A percentile compares a stretch with the other conserved stretches of the same genome.
These are phyloP conservation scores for Trichophaea hybrida DNA, from an alignment of 2,329 filamentous ascomycete species.

Conservation along the genomic window DNA sequence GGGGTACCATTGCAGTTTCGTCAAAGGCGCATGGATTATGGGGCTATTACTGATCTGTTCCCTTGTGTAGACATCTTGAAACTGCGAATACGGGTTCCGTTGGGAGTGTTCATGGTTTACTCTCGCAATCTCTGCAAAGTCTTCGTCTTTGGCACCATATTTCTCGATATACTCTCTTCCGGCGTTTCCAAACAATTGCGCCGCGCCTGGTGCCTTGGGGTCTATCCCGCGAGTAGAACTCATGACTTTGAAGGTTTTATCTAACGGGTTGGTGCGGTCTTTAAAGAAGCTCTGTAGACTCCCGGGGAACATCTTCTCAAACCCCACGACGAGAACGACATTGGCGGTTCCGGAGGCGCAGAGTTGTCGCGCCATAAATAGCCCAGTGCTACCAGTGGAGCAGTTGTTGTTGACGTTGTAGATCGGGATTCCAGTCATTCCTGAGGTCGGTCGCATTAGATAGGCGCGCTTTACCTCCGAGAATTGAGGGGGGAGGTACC, in stretches of 20 bases:
- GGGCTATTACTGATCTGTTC: slow-evolving; percentile 64
- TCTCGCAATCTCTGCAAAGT: slow-evolving; percentile 89
- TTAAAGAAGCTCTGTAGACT: slow-evolving; percentile 70
- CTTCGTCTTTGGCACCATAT: slow-evolving; percentile 68
- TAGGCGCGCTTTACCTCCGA: background rate
- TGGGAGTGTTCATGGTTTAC: slow-evolving; percentile 86
- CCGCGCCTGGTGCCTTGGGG: slow-evolving; percentile 61
- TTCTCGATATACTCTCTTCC: slow-evolving; percentile 91
- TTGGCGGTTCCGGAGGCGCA: slow-evolving; percentile 69
- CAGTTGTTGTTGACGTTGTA: slow-evolving; percentile 99
- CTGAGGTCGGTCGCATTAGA: slow-evolving; percentile 10
- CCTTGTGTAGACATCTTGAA: slow-evolving; percentile 77
- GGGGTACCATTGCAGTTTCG: slow-evolving; percentile 71
- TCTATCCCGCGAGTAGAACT: slow-evolving; percentile 63
- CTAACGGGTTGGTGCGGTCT: slow-evolving; percentile 67
- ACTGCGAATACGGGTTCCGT: slow-evolving; percentile 95
- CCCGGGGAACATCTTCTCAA: slow-evolving; percentile 97
- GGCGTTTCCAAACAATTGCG: slow-evolving; percentile 92
- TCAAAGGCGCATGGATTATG: slow-evolving; percentile 73
- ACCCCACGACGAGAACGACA: slow-evolving; percentile 81
- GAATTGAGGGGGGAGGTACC: slow-evolving; percentile 36
- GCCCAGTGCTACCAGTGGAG: slow-evolving; percentile 81
- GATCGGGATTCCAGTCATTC: slow-evolving; percentile 83
- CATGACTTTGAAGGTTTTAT: slow-evolving; percentile 64
- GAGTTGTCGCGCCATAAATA: slow-evolving; percentile 69